Evolutionary conservation across 1,284 basidiomycete genomes (phyloP).

Genomic region (Heterobasidion irregulare): DNA sequence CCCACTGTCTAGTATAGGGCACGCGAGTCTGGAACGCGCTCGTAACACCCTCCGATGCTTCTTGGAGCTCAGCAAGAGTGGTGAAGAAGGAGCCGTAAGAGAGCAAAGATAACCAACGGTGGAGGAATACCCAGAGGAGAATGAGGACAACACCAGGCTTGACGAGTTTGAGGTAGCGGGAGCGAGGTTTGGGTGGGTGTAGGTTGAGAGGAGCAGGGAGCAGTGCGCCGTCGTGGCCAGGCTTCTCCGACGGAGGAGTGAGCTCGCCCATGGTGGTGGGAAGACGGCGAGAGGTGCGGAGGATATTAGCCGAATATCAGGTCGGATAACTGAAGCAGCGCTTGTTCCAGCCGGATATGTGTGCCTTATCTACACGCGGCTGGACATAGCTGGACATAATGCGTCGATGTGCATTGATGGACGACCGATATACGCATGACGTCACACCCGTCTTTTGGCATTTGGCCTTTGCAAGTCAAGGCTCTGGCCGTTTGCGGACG

Average conservation of each 20-base stretch:
- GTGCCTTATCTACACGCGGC: too few relatives aligned
- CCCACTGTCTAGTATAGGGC: conserved; percentile 2
- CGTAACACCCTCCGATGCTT: not conserved
- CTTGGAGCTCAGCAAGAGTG: not conserved
- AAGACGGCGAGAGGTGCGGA: not conserved
- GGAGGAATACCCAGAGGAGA: conserved; percentile 3
- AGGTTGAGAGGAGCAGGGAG: not conserved
- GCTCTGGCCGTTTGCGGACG: not conserved
- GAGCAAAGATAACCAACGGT: conserved; percentile 4
- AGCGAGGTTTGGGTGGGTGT: not conserved
- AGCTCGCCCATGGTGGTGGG: not conserved
- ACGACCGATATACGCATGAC: too few relatives aligned
- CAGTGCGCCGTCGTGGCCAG: not conserved
- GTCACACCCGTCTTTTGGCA: too few relatives aligned
- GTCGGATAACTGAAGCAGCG: too few relatives aligned
- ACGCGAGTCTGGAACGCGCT: conserved; percentile 8
- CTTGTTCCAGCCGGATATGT: too few relatives aligned
- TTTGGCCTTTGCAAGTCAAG: too few relatives aligned
- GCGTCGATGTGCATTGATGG: too few relatives aligned
- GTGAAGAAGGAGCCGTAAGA: not conserved
- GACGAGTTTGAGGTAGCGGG: not conserved
- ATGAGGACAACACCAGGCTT: not conserved
- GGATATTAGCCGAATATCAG: not conserved
- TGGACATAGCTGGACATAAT: too few relatives aligned
- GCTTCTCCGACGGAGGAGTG: not conserved